phyloP scores from a whole-genome alignment of 1,139 yeast species.

The Magnusiomyces sp. region DNA sequence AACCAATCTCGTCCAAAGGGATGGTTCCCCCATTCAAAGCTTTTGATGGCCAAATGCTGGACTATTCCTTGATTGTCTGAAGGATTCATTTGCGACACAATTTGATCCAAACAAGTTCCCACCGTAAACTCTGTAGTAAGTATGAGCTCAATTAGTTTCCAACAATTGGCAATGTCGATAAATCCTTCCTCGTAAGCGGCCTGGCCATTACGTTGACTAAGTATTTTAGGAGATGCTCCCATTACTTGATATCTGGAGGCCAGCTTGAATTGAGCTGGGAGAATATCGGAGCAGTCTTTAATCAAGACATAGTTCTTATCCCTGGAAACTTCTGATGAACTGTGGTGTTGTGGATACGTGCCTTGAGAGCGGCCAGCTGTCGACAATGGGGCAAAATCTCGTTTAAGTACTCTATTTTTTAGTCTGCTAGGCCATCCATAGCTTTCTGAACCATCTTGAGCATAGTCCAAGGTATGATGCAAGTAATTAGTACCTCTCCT shows the following conservation, averaged over 20 bases:
- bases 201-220: conserved; percentile 62
- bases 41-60: conserved; percentile 1
- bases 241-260: conserved; percentile 68
- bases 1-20: conserved; percentile 76
- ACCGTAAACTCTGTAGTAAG: conserved; percentile 17
- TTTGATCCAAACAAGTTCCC: background rate
- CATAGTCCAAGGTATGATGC: too few relatives aligned
- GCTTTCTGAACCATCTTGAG: too few relatives aligned
- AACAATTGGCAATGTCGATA: conserved; percentile 59
- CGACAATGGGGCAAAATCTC: conserved; percentile 4
- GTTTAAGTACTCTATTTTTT: too few relatives aligned
- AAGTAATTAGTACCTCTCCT: too few relatives aligned
- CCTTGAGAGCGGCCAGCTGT: conserved; percentile 8
- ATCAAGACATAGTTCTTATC: conserved; percentile 47
- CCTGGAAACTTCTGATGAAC: too few relatives aligned
- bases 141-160: conserved; percentile 46
- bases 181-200: conserved; percentile 62
- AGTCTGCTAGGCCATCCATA: too few relatives aligned
- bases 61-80: background rate
- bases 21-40: conserved; percentile 62
- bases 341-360: background rate
- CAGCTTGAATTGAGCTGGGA: conserved; percentile 70
- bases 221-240: conserved; percentile 55
- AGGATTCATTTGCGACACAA: conserved; percentile 1
- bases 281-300: conserved; percentile 56